Conservation (phyloP, 2,329 filamentous ascomycete genomes). For the Microascus cirrosus region DNA sequence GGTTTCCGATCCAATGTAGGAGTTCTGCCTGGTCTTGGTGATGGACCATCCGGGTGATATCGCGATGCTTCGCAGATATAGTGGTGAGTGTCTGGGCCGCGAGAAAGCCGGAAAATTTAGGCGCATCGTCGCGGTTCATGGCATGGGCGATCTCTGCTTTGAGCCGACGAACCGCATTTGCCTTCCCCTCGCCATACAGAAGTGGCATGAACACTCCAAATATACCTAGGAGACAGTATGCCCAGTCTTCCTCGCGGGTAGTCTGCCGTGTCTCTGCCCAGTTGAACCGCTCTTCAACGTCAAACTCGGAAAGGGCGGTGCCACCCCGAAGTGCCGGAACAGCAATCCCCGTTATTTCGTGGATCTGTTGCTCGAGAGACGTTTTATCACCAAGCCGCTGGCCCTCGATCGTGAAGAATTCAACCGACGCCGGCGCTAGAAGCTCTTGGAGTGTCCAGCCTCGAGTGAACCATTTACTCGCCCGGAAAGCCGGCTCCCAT, state of each 20-base stretch:
- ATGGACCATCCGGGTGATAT: too few species aligned
- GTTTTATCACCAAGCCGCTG: not conserved
- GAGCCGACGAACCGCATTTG: too few species aligned
- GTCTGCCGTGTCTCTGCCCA: constrained; percentile 17
- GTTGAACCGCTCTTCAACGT: constrained; percentile 15
- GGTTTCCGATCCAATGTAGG: too few species aligned
- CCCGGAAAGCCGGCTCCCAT: not conserved
- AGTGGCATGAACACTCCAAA: constrained; percentile 20
- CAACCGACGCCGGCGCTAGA: constrained; percentile 8
- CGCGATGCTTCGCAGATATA: too few species aligned
- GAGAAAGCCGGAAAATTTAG: too few species aligned
- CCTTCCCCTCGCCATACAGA: constrained; percentile 20
- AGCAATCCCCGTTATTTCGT: constrained; percentile 1
- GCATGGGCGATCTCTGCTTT: too few species aligned
- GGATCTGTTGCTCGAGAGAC: not conserved
- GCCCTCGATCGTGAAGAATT: constrained; percentile 19
- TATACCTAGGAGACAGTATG: constrained; percentile 19
- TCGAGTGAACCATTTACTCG: constrained; percentile 8
- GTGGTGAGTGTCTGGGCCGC: too few species aligned
- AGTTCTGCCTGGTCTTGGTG: too few species aligned
- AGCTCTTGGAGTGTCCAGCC: constrained; percentile 11
- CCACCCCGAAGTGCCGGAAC: not conserved
- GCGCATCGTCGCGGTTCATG: too few species aligned
- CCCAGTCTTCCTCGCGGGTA: constrained; percentile 15
- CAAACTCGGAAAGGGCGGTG: not conserved